Evolutionary conservation across 2,329 filamentous ascomycete genomes (phyloP).

Genomic region (Rhytidhysteron rufulum): DNA sequence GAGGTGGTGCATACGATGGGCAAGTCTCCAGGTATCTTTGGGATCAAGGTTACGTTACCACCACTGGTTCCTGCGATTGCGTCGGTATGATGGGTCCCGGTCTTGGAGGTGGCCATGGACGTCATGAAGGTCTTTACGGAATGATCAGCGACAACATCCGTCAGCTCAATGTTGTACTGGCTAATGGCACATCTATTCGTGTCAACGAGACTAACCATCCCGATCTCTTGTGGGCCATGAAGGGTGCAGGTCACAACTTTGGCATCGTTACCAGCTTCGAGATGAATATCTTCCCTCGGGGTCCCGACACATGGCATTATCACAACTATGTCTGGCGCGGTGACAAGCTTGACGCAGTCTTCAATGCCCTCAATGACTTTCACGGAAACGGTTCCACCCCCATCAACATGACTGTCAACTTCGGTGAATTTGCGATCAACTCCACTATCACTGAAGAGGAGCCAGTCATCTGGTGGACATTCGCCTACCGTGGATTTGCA

Average conservation of each 20-base stretch:
- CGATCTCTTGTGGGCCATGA: conserved; percentile 56
- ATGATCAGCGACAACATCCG: conserved; percentile 4
- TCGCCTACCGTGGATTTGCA: too few species aligned
- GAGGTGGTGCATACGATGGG: conserved; percentile 43
- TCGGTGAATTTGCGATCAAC: too few species aligned
- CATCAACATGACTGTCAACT: conserved; percentile 4
- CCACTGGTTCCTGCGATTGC: conserved; percentile 3
- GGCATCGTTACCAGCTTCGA: conserved; percentile 55
- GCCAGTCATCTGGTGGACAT: too few species aligned
- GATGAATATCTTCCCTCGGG: too few species aligned
- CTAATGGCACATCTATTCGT: conserved; percentile 24
- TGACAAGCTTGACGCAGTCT: conserved; percentile 6
- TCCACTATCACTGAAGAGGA: too few species aligned
- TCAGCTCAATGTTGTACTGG: conserved; percentile 17
- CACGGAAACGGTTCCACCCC: conserved; percentile 6
- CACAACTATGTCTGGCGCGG: conserved; percentile 5
- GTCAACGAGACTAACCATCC: conserved; percentile 39
- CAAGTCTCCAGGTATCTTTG: conserved; percentile 4
- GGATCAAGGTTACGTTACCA: neutral
- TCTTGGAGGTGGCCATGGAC: conserved; percentile 53
- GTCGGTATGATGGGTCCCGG: conserved; percentile 53
- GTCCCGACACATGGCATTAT: conserved; percentile 7
- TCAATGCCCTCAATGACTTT: conserved; percentile 5
- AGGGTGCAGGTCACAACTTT: conserved; percentile 58
- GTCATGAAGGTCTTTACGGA: conserved; percentile 44